Base-by-base conservation (phyloP, 1,284 basidiomycete species). In the Cryptococcus wingfieldii region DNA sequence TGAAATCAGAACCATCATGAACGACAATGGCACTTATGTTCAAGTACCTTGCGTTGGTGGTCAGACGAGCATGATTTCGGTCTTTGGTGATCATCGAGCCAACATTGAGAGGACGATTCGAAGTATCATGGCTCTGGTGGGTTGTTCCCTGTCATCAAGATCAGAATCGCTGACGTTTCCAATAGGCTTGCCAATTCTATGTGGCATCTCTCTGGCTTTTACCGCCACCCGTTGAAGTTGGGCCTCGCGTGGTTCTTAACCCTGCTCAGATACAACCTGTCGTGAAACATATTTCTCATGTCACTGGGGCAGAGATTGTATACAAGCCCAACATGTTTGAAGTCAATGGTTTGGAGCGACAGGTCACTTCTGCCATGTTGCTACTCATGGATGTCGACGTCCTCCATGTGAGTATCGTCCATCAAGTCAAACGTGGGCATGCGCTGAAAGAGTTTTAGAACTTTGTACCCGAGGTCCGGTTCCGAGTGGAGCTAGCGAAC, bases 271-370 rank as follows among this genome's bases (percentile, higher is more conserved):
- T 97, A 54, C 86, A 90, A 19, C 84, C 86, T 1, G 82, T 96
- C 46, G 80, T 97, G 56, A 90, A 91, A 75, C 86, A 89, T 69
- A 88, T 97, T 53, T 88, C 91, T 47, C 85, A 87, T 62, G 81
- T 84, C 13, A 90, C 91, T 1, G 91, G 94, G 3, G 91, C 95
- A 34, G 95, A 98, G 74, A 85, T 95, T 38, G 90, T 97, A 7
- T 98, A 96, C 81, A 98, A 97, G 79, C 88, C 86, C 71, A 96
- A 95, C 83, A 92, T 90, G 78, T 97, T 98, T 68, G 95, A 98
- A 79, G 86, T 96, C 80, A 90, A 97, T 70, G 95, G 95, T n/a
- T 81, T 94, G 43, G 94, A 98, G 75, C 83, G 86, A 56, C 90
- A 97, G 80, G 91, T 98, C 31, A 85, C 92, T 55, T 80, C 85